phyloP scores from a whole-genome alignment of 2,329 filamentous ascomycete genomes.

The Ascochyta viciae-villosae region DNA sequence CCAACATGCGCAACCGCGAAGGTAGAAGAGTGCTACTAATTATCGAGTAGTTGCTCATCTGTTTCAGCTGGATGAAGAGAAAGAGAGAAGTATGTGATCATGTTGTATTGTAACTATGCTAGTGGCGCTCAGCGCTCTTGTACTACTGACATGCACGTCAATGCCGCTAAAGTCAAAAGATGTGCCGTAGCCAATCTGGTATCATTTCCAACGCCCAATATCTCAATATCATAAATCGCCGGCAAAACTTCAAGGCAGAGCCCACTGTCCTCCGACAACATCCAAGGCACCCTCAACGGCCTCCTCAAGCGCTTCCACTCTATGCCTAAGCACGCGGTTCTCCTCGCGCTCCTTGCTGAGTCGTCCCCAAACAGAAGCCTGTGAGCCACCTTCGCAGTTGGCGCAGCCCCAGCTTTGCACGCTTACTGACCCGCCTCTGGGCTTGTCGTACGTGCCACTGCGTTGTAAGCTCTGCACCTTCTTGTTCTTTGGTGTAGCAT shows the following conservation, averaged over 20 bases:
- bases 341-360: conserved; percentile 62
- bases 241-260: background rate
- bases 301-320: conserved; percentile 61
- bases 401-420: conserved; percentile 42
- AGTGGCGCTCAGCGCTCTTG: conserved; percentile 1
- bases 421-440: conserved; percentile 50
- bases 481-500: conserved; percentile 38
- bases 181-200: conserved; percentile 9
- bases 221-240: background rate
- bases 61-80: background rate
- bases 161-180: conserved; percentile 5
- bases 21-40: background rate
- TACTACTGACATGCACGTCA: conserved; percentile 5
- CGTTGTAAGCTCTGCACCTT: conserved; percentile 41
- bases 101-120: conserved; percentile 4
- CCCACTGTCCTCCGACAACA: conserved; percentile 53
- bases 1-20: background rate
- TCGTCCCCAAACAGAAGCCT: conserved; percentile 59
- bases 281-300: conserved; percentile 64
- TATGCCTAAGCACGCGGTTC: conserved; percentile 60
- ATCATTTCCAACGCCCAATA: conserved; percentile 3
- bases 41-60: background rate
- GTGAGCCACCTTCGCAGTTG: conserved; percentile 47
- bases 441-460: conserved; percentile 48
- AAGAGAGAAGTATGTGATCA: background rate